These are phyloP conservation scores for Hanseniaspora hatyaiensis DNA, from an alignment of 805 yeast genomes.

Conservation along the genomic window DNA sequence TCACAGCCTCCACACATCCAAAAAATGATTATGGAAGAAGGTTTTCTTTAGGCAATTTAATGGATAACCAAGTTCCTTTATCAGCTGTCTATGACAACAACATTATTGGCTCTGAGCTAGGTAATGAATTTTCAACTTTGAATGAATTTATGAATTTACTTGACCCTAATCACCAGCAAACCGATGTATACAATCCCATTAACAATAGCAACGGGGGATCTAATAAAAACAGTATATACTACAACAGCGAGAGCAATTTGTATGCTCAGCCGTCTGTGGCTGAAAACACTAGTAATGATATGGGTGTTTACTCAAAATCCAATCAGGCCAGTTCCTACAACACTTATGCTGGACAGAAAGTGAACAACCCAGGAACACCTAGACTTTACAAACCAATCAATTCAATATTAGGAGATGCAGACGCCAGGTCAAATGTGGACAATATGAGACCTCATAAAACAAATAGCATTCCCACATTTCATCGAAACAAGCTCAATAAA, in stretches of 20 bases:
- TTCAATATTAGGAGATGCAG: neutral
- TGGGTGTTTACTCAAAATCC: too few species aligned
- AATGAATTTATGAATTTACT: slow-evolving; percentile 12
- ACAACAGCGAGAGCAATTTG: neutral
- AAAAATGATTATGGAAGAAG: neutral
- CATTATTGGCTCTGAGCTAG: slow-evolving; percentile 11
- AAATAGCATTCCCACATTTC: slow-evolving; percentile 16
- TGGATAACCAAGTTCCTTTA: slow-evolving; percentile 13
- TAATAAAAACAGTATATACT: neutral
- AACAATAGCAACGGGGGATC: neutral
- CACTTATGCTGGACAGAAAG: too few species aligned
- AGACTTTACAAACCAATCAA: neutral
- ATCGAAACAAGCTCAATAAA: slow-evolving; percentile 1
- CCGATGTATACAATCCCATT: neutral
- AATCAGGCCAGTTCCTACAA: too few species aligned
- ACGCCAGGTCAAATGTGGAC: neutral
- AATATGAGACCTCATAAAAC: slow-evolving; percentile 9
- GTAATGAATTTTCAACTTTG: slow-evolving; percentile 14
- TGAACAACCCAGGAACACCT: neutral
- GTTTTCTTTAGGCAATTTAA: slow-evolving; percentile 5
- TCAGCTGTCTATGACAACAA: slow-evolving; percentile 14
- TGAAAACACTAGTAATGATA: too few species aligned
- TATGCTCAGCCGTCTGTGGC: too few species aligned
- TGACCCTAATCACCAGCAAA: slow-evolving; percentile 4
- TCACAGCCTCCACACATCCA: neutral